Evolutionary conservation across 2,329 filamentous ascomycete species (phyloP).

Genomic region (Colletotrichum sp.): DNA sequence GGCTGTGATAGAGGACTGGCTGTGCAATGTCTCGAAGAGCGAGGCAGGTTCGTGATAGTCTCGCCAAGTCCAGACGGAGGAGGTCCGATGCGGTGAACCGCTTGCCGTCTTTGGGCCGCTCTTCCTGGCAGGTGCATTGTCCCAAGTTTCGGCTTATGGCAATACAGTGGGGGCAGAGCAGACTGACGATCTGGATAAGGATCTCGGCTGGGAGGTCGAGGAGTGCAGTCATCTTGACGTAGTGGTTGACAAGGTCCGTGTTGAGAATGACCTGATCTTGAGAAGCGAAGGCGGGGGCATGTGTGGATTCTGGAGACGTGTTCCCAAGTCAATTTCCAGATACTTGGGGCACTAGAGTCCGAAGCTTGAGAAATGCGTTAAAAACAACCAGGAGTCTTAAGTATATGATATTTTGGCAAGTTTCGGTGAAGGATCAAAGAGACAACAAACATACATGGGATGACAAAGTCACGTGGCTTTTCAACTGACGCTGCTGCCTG

Average conservation of each 20-base stretch:
- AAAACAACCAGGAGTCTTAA: background rate
- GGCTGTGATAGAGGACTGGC: background rate
- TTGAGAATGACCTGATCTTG: background rate
- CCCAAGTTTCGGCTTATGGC: background rate
- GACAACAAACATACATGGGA: background rate
- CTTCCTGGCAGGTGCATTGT: background rate
- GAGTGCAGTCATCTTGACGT: background rate
- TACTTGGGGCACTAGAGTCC: background rate
- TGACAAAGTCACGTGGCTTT: background rate
- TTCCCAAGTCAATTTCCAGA: background rate
- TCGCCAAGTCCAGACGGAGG: background rate
- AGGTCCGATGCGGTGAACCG: background rate
- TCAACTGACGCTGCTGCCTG: background rate
- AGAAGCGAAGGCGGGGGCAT: background rate
- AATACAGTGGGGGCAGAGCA: background rate
- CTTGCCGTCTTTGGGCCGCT: background rate
- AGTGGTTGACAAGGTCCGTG: background rate
- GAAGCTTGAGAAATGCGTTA: background rate
- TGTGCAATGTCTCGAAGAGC: background rate
- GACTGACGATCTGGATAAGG: background rate
- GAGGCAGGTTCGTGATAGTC: background rate
- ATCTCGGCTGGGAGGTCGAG: background rate
- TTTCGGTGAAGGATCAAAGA: background rate
- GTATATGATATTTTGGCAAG: background rate
- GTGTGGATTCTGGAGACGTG: background rate